Percentiles rank a stretch among this genome's conserved stretches.
These are phyloP conservation scores for Fusarium fujikuroi DNA, from an alignment of 2,329 filamentous ascomycete genomes.

Conservation along the genomic window DNA sequence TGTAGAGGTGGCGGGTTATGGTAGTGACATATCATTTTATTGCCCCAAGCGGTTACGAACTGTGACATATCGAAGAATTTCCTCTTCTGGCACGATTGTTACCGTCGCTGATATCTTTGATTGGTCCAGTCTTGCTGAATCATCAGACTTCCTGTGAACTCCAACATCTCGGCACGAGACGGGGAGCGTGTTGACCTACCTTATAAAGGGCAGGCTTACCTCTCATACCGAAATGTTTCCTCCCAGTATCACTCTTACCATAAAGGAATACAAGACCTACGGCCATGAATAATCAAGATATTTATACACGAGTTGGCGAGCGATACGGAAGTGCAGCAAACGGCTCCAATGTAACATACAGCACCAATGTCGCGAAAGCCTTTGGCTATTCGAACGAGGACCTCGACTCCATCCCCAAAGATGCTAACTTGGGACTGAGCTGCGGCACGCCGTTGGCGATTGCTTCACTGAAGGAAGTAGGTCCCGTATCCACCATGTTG, in stretches of 20 bases:
- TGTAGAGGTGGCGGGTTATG: background rate
- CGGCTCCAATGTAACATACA: background rate
- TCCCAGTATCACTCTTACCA: background rate
- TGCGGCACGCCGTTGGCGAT: constrained; percentile 2
- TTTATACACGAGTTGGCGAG: background rate
- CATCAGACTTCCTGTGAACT: background rate
- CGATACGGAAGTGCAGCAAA: background rate
- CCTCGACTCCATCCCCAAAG: background rate
- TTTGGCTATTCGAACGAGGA: constrained; percentile 13
- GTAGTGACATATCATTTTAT: background rate
- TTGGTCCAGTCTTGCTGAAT: background rate
- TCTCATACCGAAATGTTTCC: background rate
- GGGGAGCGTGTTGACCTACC: background rate
- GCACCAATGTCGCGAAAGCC: background rate
- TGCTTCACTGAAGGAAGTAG: background rate
- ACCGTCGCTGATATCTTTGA: background rate
- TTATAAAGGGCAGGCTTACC: background rate
- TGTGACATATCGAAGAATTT: background rate
- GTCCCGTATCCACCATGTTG: rapidly evolving
- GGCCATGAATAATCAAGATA: background rate
- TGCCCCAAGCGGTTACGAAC: background rate
- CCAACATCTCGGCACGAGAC: background rate
- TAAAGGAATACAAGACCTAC: rapidly evolving
- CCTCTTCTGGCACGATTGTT: background rate
- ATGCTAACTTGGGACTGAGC: constrained; percentile 1